Evolutionary conservation across 495 filamentous ascomycete species (phyloP), one percentile per base, ranked within the genome.

Genomic region (Penicillium psychrofluorescens): DNA sequence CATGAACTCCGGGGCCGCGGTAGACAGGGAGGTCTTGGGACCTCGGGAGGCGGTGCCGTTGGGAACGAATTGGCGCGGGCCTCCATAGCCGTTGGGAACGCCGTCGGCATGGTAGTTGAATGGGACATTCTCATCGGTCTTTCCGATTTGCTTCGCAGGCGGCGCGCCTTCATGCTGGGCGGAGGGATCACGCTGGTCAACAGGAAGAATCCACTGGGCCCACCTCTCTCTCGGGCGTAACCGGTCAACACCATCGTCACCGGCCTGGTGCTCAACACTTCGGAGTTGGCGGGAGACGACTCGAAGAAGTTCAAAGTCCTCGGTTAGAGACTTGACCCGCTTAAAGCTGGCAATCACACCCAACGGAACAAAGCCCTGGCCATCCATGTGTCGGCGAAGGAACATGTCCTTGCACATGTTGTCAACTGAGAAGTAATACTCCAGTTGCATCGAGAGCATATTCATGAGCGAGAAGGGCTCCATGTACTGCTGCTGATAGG

Each of bases 371-470:
- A 86, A 98, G 8, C 92, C 92, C 61, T 95, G 84, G 2, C 80
- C 85, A 57, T 98, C 91, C 94, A 98, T 96, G 41, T 88, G 83
- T 48, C 80, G 81, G 29, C 92, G 82, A 28, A 98, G 76, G 64
- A 80, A 97, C 52, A 84, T 75, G 55, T 98, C 92, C 65, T 95
- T 97, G 78, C 87, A 91, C 43, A 96, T 78, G 61, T 97, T 97
- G 51, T 97, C 89, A 8, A 95, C 76, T 0, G 90, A 97, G 67
- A 98, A 92, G 62, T 97, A 98, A 66, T 97, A 97, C 53, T 61
- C 57, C 65, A 96, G 67, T 63, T 96, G 90, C 56, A 79, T 72
- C 39, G 74, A 73, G 10, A 85, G 75, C 70, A 79, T 75, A 38
- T 50, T 52, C 42, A 83, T 67, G 11, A 85, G 51, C 11, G 73